Evolutionary conservation across 192 early-diverging fungal genomes (phyloP).

Genomic region (Mortierella hygrophila): DNA sequence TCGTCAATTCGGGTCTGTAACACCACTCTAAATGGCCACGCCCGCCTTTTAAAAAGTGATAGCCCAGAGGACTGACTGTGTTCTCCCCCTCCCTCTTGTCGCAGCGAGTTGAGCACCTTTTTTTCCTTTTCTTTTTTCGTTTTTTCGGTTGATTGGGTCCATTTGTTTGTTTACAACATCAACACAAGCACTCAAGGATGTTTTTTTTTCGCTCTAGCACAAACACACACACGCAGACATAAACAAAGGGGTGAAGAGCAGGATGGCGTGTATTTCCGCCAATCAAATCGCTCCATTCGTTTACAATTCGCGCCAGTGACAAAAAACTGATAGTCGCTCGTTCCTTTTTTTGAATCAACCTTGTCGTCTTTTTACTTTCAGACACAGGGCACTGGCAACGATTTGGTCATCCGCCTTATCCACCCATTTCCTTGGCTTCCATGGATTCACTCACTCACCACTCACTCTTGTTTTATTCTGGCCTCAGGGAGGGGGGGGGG

Average conservation of each 20-base stretch:
- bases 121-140: not conserved
- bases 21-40: not conserved
- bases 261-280: constrained; percentile 13
- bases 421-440: not conserved
- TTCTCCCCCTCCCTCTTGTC: not conserved
- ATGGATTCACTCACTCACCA: not conserved
- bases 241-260: constrained; percentile 11
- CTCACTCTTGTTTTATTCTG: not conserved
- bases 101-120: not conserved
- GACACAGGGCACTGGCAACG: not conserved
- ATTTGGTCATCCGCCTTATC: not conserved
- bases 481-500: too few relatives aligned
- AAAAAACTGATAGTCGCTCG: not conserved
- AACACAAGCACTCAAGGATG: too few relatives aligned
- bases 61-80: not conserved
- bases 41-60: not conserved
- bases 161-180: not conserved
- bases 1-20: not conserved
- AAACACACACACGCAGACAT: not conserved
- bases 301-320: not conserved
- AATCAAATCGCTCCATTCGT: not conserved
- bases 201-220: too few relatives aligned
- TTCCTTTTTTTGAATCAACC: constrained; percentile 1
- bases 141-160: not conserved
- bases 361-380: not conserved